These are phyloP conservation scores for Stephanodiscus triporus DNA, from an alignment of 108 stramenopile genomes.

Conservation along the genomic window DNA sequence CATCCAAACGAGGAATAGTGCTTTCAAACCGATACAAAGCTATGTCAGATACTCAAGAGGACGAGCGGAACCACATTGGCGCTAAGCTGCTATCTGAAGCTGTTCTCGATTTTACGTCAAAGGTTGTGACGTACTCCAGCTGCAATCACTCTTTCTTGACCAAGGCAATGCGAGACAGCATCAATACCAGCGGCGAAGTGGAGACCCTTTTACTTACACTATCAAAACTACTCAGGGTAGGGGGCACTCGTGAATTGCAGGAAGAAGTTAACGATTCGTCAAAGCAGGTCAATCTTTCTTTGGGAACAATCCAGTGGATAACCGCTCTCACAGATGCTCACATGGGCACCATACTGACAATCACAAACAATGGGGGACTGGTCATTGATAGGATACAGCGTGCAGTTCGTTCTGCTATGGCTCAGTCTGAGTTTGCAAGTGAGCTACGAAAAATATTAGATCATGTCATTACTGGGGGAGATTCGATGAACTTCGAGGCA, in stretches of 20 bases:
- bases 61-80: background rate
- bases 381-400: slow-evolving; percentile 36
- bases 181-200: slow-evolving; percentile 31
- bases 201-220: slow-evolving; percentile 44
- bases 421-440: slow-evolving; percentile 44
- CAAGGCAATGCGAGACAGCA: slow-evolving; percentile 36
- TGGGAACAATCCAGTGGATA: slow-evolving; percentile 48
- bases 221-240: slow-evolving; percentile 44
- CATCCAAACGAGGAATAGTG: slow-evolving; percentile 1
- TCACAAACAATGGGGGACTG: slow-evolving; percentile 39
- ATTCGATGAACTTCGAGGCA: slow-evolving; percentile 7
- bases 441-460: slow-evolving; percentile 40
- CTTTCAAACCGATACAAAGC: slow-evolving; percentile 13
- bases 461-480: background rate
- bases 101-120: slow-evolving; percentile 44
- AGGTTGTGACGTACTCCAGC: slow-evolving; percentile 49
- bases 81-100: slow-evolving; percentile 38
- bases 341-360: slow-evolving; percentile 37
- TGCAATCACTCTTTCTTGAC: slow-evolving; percentile 51
- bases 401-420: slow-evolving; percentile 33
- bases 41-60: slow-evolving; percentile 12
- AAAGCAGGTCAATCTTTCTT: slow-evolving; percentile 10
- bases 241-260: slow-evolving; percentile 6
- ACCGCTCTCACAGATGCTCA: slow-evolving; percentile 51
- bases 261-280: background rate